phyloP scores from a whole-genome alignment of 345 rosid species.

The Populus tremula region DNA sequence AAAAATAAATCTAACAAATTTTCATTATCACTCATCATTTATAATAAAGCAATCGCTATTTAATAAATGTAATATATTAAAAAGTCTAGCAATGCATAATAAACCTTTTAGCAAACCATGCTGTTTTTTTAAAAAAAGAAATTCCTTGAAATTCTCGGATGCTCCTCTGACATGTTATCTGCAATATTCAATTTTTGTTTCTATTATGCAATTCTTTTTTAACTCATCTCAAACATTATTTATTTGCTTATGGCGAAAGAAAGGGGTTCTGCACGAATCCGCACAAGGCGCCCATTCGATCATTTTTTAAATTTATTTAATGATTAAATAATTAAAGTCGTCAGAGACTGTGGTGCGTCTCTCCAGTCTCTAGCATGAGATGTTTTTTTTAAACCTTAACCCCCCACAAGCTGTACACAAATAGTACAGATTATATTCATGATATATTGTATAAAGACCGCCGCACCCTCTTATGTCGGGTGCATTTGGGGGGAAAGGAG shows the following conservation, averaged over 20 bases:
- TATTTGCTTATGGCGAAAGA: slow-evolving; percentile 41
- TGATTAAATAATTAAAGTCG: background rate
- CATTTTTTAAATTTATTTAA: background rate
- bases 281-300: slow-evolving; percentile 12
- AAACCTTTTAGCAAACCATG: no score
- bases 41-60: no score
- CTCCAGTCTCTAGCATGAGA: background rate
- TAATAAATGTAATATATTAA: no score
- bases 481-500: background rate
- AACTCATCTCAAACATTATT: background rate
- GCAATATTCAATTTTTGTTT: background rate
- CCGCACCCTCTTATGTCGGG: background rate
- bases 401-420: background rate
- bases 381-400: background rate
- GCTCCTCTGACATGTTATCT: slow-evolving; percentile 15
- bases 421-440: background rate
- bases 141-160: background rate
- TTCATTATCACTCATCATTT: no score
- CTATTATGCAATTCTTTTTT: background rate
- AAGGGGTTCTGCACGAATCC: slow-evolving; percentile 31
- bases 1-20: no score
- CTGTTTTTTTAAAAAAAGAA: no score
- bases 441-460: background rate
- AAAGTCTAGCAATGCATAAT: no score
- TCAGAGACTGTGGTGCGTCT: background rate